Evolutionary conservation across 352 stramenopile species (phyloP).

Genomic region (Phytophthora cryptogea): DNA sequence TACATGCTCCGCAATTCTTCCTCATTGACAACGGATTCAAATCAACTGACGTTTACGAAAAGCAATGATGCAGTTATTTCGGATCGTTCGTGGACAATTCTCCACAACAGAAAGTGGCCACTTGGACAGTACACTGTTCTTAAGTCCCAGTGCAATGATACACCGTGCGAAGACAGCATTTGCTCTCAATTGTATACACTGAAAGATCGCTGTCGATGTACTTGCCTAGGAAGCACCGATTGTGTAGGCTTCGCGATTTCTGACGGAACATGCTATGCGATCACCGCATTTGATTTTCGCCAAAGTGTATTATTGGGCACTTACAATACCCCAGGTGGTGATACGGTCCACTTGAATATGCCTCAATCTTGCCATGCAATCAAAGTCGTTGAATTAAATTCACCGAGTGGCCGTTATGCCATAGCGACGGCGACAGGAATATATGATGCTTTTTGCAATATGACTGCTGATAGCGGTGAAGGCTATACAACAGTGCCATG

Average conservation of each 20-base stretch:
- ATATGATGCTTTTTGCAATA: conserved; percentile 56
- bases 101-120: conserved; percentile 43
- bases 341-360: conserved; percentile 56
- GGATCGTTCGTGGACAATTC: conserved; percentile 48
- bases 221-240: conserved; percentile 35
- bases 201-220: conserved; percentile 48
- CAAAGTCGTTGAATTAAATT: conserved; percentile 39
- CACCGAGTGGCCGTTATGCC: conserved; percentile 41
- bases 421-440: conserved; percentile 52
- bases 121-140: conserved; percentile 38
- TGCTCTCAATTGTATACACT: conserved; percentile 41
- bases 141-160: conserved; percentile 31
- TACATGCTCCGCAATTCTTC: conserved; percentile 46
- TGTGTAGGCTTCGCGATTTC: conserved; percentile 51
- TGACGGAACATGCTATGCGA: conserved; percentile 44
- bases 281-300: conserved; percentile 43
- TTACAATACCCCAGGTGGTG: conserved; percentile 33
- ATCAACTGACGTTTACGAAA: conserved; percentile 30
- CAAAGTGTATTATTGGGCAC: conserved; percentile 37
- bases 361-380: conserved; percentile 57
- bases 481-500: conserved; percentile 65
- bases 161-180: conserved; percentile 29
- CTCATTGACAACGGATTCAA: conserved; percentile 31
- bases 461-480: conserved; percentile 49
- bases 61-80: conserved; percentile 28